Conservation (phyloP, 805 yeast genomes). For the Blastobotrys chiropterorum region DNA sequence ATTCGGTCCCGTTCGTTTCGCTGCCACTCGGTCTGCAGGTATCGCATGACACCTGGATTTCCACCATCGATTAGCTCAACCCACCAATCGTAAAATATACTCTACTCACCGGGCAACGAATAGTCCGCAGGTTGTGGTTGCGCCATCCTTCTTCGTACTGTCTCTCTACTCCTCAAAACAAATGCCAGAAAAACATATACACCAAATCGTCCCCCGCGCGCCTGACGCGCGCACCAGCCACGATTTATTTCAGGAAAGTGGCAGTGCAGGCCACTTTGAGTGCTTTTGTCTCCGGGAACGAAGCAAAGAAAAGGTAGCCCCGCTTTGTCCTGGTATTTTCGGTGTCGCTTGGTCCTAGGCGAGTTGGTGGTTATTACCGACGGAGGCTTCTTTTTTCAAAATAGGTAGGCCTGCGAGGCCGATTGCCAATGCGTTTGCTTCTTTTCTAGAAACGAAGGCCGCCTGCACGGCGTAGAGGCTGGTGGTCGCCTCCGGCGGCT, state of each 20-base stretch:
- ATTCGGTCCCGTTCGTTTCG: conserved; percentile 54
- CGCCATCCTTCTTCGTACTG: conserved; percentile 4
- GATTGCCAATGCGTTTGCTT: too few relatives aligned
- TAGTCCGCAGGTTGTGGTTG: conserved; percentile 24
- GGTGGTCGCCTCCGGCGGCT: too few relatives aligned
- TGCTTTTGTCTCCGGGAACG: too few relatives aligned
- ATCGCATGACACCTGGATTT: conserved; percentile 58
- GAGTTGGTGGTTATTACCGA: too few relatives aligned
- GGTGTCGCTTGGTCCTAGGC: too few relatives aligned
- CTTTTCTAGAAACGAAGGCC: too few relatives aligned
- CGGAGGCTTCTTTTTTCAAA: too few relatives aligned
- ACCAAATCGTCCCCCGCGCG: background rate
- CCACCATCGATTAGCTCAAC: too few relatives aligned
- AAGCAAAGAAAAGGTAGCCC: too few relatives aligned
- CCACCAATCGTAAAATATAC: background rate
- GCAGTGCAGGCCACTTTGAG: background rate
- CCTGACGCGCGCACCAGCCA: background rate
- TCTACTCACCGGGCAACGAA: conserved; percentile 30
- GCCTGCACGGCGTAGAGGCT: too few relatives aligned
- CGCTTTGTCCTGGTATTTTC: too few relatives aligned
- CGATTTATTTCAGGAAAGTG: background rate
- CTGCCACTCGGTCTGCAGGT: conserved; percentile 57
- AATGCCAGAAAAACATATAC: background rate
- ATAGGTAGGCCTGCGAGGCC: too few relatives aligned
- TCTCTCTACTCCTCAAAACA: background rate